Evolutionary conservation across 2,329 filamentous ascomycete genomes (phyloP), one percentile per base, ranked within the genome.

Genomic region (Fusarium sterilihyphosum): DNA sequence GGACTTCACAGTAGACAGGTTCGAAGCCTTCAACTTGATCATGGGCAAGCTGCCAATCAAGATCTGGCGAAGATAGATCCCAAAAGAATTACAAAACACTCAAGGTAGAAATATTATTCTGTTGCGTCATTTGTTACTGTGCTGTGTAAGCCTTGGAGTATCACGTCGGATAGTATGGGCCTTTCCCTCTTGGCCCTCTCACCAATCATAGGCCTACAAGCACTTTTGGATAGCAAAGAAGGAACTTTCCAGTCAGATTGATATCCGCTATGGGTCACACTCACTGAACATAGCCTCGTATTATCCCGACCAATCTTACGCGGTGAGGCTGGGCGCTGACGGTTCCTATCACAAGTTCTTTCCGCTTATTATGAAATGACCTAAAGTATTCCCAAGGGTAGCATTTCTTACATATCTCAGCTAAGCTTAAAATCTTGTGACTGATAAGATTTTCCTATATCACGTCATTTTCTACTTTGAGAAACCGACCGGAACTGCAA

Each of bases 401-500:
- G 16, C 5, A 52, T 22, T 33, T 66, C 50, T 67, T 44, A 66
- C 52, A 40, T 20, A 3, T 67, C 52, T 67, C 50, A 67, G 38
- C 62, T 67, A 65, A 67, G 61, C 61, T 33, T 26, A 38, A 22
- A 4, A 9, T 3, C 61, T 44, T 44, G 65, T 60, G 65, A 67
- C 52, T 14, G 24, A 26, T n/a, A 11, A 29, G 44, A 17, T 17
- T 14, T 2, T 3, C 12, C 5, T 1, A 22, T 20, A 60, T 60
- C 38, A 66, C 61, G 61, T 60, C 44, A 60, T 43, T 43, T 26
- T 24, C 20, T n/a, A 2, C 6, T 31, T 41, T 2, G 1, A 13
- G 17, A 3, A 7, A 3, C 3, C 7, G 20, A 18, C 3, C 3
- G 20, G 24, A 4, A 33, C 5, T 2, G 3, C 35, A 37, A 1